These are phyloP conservation scores for Pseudoscleropodium purum DNA, from an alignment of 225 moss, liverwort and hornwort species.

Conservation along the genomic window DNA sequence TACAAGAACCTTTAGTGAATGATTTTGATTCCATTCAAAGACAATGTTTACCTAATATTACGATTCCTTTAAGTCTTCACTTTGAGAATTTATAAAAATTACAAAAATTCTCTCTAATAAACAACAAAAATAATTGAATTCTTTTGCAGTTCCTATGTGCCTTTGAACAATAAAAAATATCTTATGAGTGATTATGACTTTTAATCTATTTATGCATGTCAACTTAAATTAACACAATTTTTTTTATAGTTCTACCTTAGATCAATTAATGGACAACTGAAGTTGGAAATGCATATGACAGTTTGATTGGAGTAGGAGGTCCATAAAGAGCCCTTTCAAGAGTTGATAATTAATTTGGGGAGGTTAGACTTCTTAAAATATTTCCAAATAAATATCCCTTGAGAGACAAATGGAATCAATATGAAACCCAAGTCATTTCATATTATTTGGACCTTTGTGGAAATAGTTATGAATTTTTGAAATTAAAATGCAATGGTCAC, in stretches of 20 bases:
- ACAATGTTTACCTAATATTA: background rate
- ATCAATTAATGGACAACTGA: background rate
- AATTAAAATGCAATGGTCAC: too few species aligned
- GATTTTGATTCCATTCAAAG: background rate
- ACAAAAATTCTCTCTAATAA: background rate
- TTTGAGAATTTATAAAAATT: background rate
- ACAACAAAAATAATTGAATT: background rate
- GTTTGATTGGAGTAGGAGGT: background rate
- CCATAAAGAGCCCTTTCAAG: background rate
- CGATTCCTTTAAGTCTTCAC: background rate
- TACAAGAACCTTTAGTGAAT: background rate
- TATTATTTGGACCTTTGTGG: too few species aligned
- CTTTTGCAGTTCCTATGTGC: background rate
- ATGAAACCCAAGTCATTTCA: too few species aligned
- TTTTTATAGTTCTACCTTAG: background rate
- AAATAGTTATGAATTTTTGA: too few species aligned
- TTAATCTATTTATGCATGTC: background rate
- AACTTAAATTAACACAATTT: background rate
- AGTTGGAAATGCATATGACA: background rate
- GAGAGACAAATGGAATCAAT: background rate
- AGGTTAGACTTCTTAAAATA: background rate
- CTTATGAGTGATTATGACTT: background rate
- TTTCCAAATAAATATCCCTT: background rate
- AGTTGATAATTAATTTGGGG: rapidly evolving
- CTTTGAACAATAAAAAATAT: background rate